Percentiles rank a stretch among this genome's conserved stretches.
phyloP scores from a whole-genome alignment of 2,329 filamentous ascomycete genomes.

The Exophiala oligosperma region DNA sequence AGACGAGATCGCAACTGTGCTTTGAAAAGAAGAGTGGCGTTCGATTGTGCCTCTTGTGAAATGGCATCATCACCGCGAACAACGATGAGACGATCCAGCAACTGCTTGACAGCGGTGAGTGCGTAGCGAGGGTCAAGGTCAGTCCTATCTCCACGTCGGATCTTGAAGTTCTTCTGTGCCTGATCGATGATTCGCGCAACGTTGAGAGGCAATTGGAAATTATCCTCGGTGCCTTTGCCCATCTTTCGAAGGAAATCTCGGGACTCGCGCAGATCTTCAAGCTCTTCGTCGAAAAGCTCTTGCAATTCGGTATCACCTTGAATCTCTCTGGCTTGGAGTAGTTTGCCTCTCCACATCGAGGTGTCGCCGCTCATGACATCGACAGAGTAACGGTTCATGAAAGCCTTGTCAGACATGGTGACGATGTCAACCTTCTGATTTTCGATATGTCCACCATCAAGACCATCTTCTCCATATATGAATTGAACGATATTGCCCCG shows the following conservation, averaged over 20 bases:
- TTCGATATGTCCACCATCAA: constrained; percentile 92
- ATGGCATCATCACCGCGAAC: constrained; percentile 83
- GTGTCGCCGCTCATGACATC: constrained; percentile 76
- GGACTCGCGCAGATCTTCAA: constrained; percentile 72
- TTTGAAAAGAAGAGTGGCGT: constrained; percentile 89
- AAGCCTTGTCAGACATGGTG: constrained; percentile 72
- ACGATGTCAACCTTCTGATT: constrained; percentile 88
- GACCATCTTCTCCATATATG: constrained; percentile 93
- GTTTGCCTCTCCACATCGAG: constrained; percentile 65
- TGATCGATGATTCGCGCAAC: constrained; percentile 87
- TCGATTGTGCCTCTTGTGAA: constrained; percentile 81
- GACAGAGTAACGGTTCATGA: constrained; percentile 78
- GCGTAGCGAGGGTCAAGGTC: constrained; percentile 87
- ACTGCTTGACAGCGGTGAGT: constrained; percentile 71
- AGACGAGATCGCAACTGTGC: constrained; percentile 84
- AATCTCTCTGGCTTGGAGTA: constrained; percentile 86
- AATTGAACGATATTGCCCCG: constrained; percentile 96
- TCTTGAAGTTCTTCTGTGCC: constrained; percentile 85
- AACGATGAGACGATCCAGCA: constrained; percentile 76
- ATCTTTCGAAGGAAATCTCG: constrained; percentile 72
- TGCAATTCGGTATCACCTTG: constrained; percentile 86
- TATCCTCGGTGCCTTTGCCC: constrained; percentile 57
- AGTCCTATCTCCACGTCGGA: constrained; percentile 81
- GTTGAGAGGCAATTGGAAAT: constrained; percentile 88
- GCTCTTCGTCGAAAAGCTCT: constrained; percentile 83